Base-by-base conservation (phyloP, 352 stramenopile genomes). In the Globisporangium abappressorium region DNA sequence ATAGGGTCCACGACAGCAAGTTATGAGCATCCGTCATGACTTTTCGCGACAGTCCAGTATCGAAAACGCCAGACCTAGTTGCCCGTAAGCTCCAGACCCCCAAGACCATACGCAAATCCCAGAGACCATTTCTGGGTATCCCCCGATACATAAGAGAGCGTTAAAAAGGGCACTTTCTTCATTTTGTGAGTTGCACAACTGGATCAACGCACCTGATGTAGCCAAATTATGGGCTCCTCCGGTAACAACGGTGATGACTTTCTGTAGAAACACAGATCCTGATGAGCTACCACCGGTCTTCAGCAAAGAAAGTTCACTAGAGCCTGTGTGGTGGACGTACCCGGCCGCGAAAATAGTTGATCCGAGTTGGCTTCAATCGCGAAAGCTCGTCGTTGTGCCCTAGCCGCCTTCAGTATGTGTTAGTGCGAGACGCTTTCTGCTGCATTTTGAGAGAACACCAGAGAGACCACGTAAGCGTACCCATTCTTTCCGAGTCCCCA, bases 41-140 rank as follows among this genome's bases (percentile, higher is more conserved):
- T 28, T 12, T 24, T 14, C 11, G 0, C 22, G 1, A 38, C 5
- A 28, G 7, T 14, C 12, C 33, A 7, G 11, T 20, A 24, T 1
- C 14, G 0, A 24, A 46, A 22, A 14, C 30, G 56, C 41, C 72
- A 6, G 55, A 92, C 84, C 86, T 3, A 94, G 75, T 38, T 94
- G 85, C 0, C 87, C 87, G 28, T 91, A 91, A 5, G 64, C 57
- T 28, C 82, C 80, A 64, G 59, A 69, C 0, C 86, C 87, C 87
- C 87, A 94, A 12, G 85, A 90, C 80, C 82, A 92, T 1, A 93
- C 87, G 38, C 81, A 89, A 6, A 85, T 62, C 3, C 84, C 81
- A 54, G 81, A 72, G 7, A 64, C 28, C 79, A 83, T 89, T 62
- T 90, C 84, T 90, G 41, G 4, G 30, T 33, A 60, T 15, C 41